phyloP scores from a whole-genome alignment of 306 rosid species.

The Begonia peltatifolia region DNA sequence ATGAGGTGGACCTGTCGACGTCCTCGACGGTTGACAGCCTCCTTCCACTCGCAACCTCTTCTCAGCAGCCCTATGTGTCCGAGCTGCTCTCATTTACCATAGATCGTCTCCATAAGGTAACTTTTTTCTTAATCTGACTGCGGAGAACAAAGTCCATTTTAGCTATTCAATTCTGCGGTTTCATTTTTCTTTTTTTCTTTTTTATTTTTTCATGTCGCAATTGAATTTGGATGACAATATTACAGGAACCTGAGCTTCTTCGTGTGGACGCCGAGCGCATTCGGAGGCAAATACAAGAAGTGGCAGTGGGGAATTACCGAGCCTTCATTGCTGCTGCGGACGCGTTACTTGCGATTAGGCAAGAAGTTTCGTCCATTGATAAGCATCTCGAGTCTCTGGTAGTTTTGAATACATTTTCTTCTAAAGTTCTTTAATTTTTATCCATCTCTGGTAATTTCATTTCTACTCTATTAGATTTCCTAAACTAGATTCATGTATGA shows the following conservation, averaged over 20 bases:
- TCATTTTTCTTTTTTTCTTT: too few relatives aligned
- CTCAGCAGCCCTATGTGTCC: constrained; percentile 91
- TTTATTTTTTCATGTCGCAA: too few relatives aligned
- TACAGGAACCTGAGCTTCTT: constrained; percentile 90
- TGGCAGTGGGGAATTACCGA: constrained; percentile 79
- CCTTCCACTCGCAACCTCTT: constrained; percentile 68
- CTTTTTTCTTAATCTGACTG: neutral
- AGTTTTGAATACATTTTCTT: neutral
- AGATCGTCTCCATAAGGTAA: constrained; percentile 92
- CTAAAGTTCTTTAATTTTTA: neutral
- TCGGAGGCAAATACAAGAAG: constrained; percentile 98
- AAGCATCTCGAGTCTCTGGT: constrained; percentile 46
- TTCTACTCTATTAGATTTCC: neutral
- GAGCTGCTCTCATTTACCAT: constrained; percentile 96
- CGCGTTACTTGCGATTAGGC: constrained; percentile 74
- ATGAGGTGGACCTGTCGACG: constrained; percentile 21
- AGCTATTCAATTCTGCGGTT: too few relatives aligned
- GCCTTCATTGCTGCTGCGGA: constrained; percentile 87
- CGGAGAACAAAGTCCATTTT: too few relatives aligned
- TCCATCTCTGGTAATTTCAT: neutral
- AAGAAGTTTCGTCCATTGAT: constrained; percentile 59
- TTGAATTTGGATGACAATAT: neutral
- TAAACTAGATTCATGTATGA: too few relatives aligned
- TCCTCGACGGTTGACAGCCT: constrained; percentile 25
- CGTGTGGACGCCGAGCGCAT: constrained; percentile 97